phyloP scores from a whole-genome alignment of 768 basidiomycete species.

The Pulveroboletus frians region DNA sequence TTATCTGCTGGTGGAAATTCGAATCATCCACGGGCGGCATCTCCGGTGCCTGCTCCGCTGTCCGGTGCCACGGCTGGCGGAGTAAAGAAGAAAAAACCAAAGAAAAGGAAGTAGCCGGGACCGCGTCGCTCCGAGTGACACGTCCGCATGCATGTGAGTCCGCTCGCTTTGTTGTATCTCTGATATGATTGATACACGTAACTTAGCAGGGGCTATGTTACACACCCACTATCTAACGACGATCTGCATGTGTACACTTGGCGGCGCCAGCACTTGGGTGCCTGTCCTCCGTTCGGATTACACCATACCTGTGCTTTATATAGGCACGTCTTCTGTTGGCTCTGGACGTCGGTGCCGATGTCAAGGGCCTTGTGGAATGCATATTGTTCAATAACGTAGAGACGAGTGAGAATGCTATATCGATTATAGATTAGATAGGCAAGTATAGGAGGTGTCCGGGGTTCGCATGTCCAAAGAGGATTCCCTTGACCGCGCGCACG shows the following conservation, averaged over 20 bases:
- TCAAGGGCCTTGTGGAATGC: constrained; percentile 1
- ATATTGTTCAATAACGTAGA: background rate
- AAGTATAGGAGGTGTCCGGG: constrained; percentile 17
- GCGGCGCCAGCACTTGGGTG: background rate
- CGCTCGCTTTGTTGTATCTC: background rate
- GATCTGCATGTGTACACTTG: constrained; percentile 1
- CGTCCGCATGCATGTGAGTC: constrained; percentile 12
- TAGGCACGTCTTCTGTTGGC: background rate
- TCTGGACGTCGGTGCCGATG: background rate
- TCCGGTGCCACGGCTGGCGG: constrained; percentile 46
- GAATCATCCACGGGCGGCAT: constrained; percentile 28
- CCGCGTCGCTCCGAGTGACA: constrained; percentile 1
- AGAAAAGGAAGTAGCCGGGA: constrained; percentile 62
- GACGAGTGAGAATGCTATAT: too few species aligned
- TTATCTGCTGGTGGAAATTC: constrained; percentile 18
- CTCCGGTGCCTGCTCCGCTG: constrained; percentile 31
- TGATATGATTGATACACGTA: constrained; percentile 5
- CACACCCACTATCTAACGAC: constrained; percentile 5
- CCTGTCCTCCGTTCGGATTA: background rate
- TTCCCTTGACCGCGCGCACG: constrained; percentile 1
- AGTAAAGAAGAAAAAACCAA: constrained; percentile 78
- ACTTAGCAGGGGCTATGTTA: constrained; percentile 1
- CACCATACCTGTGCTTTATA: background rate
- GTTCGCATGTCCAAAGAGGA: constrained; percentile 6
- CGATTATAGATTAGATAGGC: background rate